Evolutionary conservation across 371 early-diverging fungal species (phyloP), one percentile per base, ranked within the genome.

Genomic region (Amoeboaphelidium protococcarum): DNA sequence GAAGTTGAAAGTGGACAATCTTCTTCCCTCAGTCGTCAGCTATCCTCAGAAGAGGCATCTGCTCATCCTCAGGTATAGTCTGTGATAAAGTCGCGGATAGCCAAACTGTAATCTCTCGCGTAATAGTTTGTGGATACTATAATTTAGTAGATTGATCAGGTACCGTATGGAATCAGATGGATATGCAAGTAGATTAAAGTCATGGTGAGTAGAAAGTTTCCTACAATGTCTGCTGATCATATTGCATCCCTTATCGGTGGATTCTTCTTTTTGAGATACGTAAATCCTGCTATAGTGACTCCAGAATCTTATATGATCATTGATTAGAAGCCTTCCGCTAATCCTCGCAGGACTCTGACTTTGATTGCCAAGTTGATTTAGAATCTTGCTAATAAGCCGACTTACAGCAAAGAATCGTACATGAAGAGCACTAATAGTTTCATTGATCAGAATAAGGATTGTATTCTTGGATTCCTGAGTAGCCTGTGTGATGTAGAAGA

Each of bases 101-200:
- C 66, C 46, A 78, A 76, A 63, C 62, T 92, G 40, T 77, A 75
- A 64, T 81, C 84, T 26, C 80, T 87, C 41, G 78, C 88, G 6
- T 73, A 74, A 45, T 64, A 67, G 4, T 86, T 90, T 51, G 58
- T 92, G 25, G 67, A 70, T 13, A 82, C 80, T 6, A 87, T 92
- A 46, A 67, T 88, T 25, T 65, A 63, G 4, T 77, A 80, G 0
- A 65, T 80, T 13, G 74, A 80, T 42, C 66, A 69, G 49, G 81
- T 84, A 1, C 94, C 94, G 1, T 90, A 85, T 52, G 94, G 91
- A 43, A 91, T 92, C 56, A 72, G 90, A n/a, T 92, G 91, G 91
- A 85, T 92, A 43, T 92, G 94, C 63, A 92, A 92, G 52, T 89
- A 91, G 62, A 91, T 92, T 62, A 66, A 80, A 31, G 79, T 78